These are phyloP conservation scores for Skeletonema costatum DNA, from an alignment of 108 stramenopile genomes.

Conservation along the genomic window DNA sequence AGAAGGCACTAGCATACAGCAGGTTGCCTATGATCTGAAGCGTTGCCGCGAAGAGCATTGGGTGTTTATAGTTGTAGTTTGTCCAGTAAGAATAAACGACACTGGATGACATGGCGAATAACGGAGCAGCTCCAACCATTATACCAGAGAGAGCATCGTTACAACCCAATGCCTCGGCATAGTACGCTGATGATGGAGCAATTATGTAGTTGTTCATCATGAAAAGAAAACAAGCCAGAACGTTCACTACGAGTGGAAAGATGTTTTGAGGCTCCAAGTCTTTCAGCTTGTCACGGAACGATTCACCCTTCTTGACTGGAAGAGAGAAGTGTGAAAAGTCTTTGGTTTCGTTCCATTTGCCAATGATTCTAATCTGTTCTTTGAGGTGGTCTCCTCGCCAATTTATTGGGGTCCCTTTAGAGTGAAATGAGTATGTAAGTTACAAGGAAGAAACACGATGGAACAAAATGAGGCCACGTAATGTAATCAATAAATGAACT, in stretches of 20 bases:
- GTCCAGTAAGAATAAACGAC: constrained; percentile 79
- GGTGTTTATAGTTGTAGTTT: constrained; percentile 68
- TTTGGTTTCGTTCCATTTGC: constrained; percentile 44
- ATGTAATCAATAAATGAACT: neutral
- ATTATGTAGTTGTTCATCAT: constrained; percentile 90
- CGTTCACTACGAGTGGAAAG: constrained; percentile 62
- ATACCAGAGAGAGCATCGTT: constrained; percentile 73
- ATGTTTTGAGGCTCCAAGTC: constrained; percentile 44
- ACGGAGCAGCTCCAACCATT: constrained; percentile 81
- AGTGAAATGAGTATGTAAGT: neutral
- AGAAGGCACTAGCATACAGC: constrained; percentile 71
- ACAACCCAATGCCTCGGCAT: constrained; percentile 76
- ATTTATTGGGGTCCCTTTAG: neutral
- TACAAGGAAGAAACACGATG: neutral
- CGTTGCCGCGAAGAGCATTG: constrained; percentile 68
- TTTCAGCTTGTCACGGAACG: constrained; percentile 22
- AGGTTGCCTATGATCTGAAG: constrained; percentile 75
- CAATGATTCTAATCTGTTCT: constrained; percentile 38
- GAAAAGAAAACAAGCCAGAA: constrained; percentile 81
- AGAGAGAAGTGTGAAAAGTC: constrained; percentile 13
- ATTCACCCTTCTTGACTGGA: neutral
- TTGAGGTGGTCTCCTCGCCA: constrained; percentile 51
- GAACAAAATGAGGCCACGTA: neutral
- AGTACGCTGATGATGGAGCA: constrained; percentile 76
- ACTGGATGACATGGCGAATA: constrained; percentile 67